Evolutionary conservation across 2,329 filamentous ascomycete species (phyloP).

Genomic region (Trichothecium sympodiale): DNA sequence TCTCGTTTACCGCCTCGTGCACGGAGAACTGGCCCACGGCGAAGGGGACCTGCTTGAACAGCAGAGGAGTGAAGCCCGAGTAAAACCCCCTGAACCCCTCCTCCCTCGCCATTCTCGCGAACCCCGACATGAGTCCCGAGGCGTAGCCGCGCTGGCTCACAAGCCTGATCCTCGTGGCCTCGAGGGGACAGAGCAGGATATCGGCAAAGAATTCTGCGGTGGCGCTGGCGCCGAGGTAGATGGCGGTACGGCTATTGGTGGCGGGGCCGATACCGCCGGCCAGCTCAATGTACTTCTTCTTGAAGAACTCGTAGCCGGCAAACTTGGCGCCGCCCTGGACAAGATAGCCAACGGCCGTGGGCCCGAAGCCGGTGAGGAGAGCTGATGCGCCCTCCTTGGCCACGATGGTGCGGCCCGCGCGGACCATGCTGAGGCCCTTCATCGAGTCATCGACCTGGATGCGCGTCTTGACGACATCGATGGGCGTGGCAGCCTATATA

Average conservation of each 20-base stretch:
- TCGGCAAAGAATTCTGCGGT: slow-evolving; percentile 64
- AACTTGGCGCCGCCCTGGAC: slow-evolving; percentile 87
- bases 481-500: slow-evolving; percentile 38
- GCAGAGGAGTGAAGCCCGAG: slow-evolving; percentile 77
- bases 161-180: slow-evolving; percentile 69
- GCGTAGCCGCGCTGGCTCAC: slow-evolving; percentile 75
- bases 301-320: slow-evolving; percentile 89
- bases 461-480: slow-evolving; percentile 74
- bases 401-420: slow-evolving; percentile 68
- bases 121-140: slow-evolving; percentile 57
- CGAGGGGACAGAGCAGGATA: slow-evolving; percentile 78
- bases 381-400: slow-evolving; percentile 68
- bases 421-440: slow-evolving; percentile 76
- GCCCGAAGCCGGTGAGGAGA: slow-evolving; percentile 73
- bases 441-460: slow-evolving; percentile 81
- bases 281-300: slow-evolving; percentile 69
- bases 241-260: slow-evolving; percentile 32
- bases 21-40: slow-evolving; percentile 92
- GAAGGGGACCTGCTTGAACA: slow-evolving; percentile 87
- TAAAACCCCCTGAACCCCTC: slow-evolving; percentile 79
- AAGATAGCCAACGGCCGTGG: slow-evolving; percentile 79
- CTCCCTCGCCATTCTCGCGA: slow-evolving; percentile 62
- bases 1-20: slow-evolving; percentile 77
- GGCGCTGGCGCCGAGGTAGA: slow-evolving; percentile 66
- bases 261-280: slow-evolving; percentile 42